These are phyloP conservation scores for Sclerotinia nivalis DNA, from an alignment of 2,329 filamentous ascomycete species.

Conservation along the genomic window DNA sequence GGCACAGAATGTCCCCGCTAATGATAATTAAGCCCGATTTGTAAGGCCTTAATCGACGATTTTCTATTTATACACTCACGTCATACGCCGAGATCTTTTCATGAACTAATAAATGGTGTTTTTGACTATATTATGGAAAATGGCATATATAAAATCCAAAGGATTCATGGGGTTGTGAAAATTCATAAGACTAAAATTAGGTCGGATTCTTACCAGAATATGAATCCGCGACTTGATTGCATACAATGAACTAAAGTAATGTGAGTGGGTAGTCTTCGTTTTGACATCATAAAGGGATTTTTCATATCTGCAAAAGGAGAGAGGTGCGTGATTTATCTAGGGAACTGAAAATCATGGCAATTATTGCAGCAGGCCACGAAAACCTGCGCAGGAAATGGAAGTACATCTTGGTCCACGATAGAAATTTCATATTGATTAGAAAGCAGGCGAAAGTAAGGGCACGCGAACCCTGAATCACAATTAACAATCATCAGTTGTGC, in stretches of 20 bases:
- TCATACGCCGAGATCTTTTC: not conserved
- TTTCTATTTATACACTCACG: slow-evolving; percentile 10
- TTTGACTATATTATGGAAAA: not conserved
- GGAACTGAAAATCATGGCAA: not conserved
- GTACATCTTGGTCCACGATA: not conserved
- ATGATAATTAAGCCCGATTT: not conserved
- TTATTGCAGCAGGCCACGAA: not conserved
- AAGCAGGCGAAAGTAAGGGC: not conserved
- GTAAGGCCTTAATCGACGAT: not conserved
- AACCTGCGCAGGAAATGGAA: not conserved
- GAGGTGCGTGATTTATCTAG: not conserved
- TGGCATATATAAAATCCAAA: not conserved
- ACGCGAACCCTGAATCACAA: not conserved
- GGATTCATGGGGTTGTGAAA: not conserved
- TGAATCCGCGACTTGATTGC: not conserved
- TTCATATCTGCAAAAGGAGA: not conserved
- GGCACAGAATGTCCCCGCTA: slow-evolving; percentile 24
- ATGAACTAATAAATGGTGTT: not conserved
- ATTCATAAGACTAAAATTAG: no score
- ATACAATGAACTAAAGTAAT: not conserved
- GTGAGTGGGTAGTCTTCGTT: not conserved
- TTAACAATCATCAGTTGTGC: not conserved
- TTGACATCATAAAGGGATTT: not conserved
- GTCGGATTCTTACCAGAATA: not conserved
- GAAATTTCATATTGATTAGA: not conserved